Conservation (phyloP, 2,329 filamentous ascomycete genomes). For the Phialophora tarda region DNA sequence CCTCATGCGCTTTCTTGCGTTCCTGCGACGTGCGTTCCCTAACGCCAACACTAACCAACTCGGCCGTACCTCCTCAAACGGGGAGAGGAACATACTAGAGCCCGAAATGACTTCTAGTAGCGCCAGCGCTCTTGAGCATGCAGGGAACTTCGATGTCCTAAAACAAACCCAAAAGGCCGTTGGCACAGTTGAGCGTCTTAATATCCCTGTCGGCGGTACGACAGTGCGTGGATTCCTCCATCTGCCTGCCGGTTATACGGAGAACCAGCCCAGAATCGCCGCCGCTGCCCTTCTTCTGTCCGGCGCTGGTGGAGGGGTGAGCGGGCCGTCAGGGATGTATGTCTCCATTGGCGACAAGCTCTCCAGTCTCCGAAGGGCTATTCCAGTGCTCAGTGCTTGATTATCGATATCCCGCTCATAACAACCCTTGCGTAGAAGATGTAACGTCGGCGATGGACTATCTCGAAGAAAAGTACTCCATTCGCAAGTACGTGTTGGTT, state of each 20-base stretch:
- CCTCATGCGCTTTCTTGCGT: background rate
- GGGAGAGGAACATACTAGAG: background rate
- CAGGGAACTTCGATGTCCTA: slow-evolving; percentile 8
- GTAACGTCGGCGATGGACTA: slow-evolving; percentile 48
- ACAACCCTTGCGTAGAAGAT: slow-evolving; percentile 47
- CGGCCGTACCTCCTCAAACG: background rate
- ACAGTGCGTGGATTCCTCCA: slow-evolving; percentile 44
- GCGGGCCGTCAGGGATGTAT: slow-evolving; percentile 51
- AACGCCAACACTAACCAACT: background rate
- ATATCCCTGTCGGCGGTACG: slow-evolving; percentile 30
- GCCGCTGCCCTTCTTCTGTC: slow-evolving; percentile 44
- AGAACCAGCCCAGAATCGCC: slow-evolving; percentile 14
- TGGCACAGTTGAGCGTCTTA: slow-evolving; percentile 23
- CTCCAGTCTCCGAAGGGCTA: slow-evolving; percentile 44
- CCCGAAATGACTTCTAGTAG: background rate
- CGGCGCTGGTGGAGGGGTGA: slow-evolving; percentile 48
- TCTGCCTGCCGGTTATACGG: slow-evolving; percentile 42
- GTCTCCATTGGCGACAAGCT: slow-evolving; percentile 51
- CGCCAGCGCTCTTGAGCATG: slow-evolving; percentile 6
- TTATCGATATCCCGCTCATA: slow-evolving; percentile 48
- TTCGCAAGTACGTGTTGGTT: slow-evolving; percentile 48
- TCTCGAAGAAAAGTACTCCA: slow-evolving; percentile 42
- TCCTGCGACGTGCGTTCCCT: background rate
- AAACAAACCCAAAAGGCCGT: slow-evolving; percentile 16
- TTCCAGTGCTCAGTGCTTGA: slow-evolving; percentile 52